Conservation (phyloP, 164 flowering plant species). For the Malania oleifera region DNA sequence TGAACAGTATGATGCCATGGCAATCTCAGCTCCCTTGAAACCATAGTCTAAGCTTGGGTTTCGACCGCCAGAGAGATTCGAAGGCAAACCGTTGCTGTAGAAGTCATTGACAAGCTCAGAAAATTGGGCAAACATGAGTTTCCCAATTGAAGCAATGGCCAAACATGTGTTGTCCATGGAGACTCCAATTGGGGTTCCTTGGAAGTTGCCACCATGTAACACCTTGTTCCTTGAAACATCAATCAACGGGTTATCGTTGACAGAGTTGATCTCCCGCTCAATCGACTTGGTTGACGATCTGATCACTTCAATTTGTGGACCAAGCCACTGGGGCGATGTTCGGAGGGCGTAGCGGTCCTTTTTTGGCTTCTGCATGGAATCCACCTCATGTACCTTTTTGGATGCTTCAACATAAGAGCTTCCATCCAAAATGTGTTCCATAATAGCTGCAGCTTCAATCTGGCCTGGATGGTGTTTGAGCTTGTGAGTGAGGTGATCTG, state of each 20-base stretch:
- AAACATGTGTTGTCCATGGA: conserved; percentile 44
- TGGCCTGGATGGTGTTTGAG: conserved; percentile 49
- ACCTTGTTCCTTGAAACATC: conserved; percentile 48
- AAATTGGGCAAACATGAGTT: conserved; percentile 42
- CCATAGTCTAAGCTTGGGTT: conserved; percentile 46
- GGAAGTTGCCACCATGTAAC: conserved; percentile 41
- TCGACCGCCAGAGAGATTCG: conserved; percentile 34
- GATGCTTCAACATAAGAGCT: conserved; percentile 34
- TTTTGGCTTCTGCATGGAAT: conserved; percentile 39
- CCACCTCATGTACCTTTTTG: conserved; percentile 30
- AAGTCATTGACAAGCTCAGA: conserved; percentile 46
- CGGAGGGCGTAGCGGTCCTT: conserved; percentile 39
- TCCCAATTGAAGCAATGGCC: conserved; percentile 38
- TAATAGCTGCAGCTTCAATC: conserved; percentile 45
- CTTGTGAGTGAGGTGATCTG: conserved; percentile 39
- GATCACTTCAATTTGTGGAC: conserved; percentile 42
- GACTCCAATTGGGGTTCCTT: conserved; percentile 46
- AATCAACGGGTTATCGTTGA: conserved; percentile 41
- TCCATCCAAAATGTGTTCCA: conserved; percentile 42
- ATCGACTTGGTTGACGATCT: conserved; percentile 37
- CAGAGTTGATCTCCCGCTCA: conserved; percentile 42
- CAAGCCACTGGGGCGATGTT: conserved; percentile 47
- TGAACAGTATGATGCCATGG: conserved; percentile 47
- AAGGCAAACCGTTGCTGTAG: conserved; percentile 44
- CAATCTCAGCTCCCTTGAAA: conserved; percentile 46